Evolutionary conservation across 257 asterid genomes (phyloP).

Genomic region (Plectranthus barbatus): DNA sequence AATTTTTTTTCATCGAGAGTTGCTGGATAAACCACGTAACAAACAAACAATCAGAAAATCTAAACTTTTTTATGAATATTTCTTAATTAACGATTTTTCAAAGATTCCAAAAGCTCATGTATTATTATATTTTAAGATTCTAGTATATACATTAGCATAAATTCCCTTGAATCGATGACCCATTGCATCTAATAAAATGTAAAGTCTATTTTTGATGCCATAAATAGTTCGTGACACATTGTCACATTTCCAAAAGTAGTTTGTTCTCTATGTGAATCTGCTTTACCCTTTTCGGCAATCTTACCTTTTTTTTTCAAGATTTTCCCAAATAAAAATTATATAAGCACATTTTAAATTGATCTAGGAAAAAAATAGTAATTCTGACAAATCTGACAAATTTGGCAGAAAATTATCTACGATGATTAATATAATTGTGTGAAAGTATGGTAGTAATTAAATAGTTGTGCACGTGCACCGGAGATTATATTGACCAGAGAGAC

Average conservation of each 20-base stretch:
- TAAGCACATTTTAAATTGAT: not conserved
- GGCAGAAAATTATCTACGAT: constrained; percentile 2
- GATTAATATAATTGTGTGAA: not conserved
- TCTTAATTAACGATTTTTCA: no score
- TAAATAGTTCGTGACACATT: constrained; percentile 3
- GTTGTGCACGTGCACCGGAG: constrained; percentile 43
- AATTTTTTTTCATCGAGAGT: no score
- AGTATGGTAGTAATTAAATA: constrained; percentile 15
- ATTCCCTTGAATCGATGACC: constrained; percentile 2
- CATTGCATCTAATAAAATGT: not conserved
- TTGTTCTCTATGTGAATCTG: constrained; percentile 5
- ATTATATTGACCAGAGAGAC: constrained; percentile 43
- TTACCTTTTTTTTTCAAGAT: constrained; percentile 12
- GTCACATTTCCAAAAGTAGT: constrained; percentile 13
- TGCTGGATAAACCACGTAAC: no score
- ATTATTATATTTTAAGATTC: no score
- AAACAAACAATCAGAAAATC: no score
- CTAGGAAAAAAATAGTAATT: not conserved
- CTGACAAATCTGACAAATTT: constrained; percentile 18
- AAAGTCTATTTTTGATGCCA: not conserved
- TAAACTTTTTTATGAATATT: no score
- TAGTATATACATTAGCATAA: not conserved
- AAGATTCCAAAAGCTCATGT: no score
- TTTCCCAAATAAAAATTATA: not conserved
- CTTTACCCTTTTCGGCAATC: constrained; percentile 5